Conservation (phyloP, 306 rosid species). For the Prunus mira region DNA sequence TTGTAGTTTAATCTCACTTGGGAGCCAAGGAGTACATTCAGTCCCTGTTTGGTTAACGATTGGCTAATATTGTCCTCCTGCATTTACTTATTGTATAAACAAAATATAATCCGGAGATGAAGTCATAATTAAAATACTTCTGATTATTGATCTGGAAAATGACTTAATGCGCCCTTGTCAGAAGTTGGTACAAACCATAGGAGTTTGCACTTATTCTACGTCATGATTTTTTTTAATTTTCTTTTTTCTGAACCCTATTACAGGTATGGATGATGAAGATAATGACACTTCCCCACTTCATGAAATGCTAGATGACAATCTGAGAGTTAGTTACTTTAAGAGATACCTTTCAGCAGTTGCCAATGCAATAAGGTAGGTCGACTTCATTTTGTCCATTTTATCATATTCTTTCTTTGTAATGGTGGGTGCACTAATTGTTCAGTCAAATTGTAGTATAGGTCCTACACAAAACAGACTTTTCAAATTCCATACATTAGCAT, state of each 20-base stretch:
- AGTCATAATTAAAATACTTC: background rate
- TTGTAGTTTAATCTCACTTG: background rate
- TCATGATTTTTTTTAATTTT: background rate
- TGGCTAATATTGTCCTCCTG: background rate
- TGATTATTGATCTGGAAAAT: background rate
- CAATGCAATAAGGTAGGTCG: conserved; percentile 75
- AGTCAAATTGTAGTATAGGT: background rate
- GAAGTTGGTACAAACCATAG: background rate
- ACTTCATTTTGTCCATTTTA: background rate
- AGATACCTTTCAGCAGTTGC: conserved; percentile 66
- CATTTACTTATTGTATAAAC: background rate
- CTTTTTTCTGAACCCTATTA: background rate
- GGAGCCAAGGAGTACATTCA: background rate
- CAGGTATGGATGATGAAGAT: conserved; percentile 95
- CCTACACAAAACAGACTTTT: background rate
- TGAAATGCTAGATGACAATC: conserved; percentile 79
- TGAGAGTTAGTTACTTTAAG: conserved; percentile 65
- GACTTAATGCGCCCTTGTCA: background rate
- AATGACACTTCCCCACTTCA: conserved; percentile 49
- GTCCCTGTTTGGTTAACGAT: background rate
- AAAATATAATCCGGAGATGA: background rate
- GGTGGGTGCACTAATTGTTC: background rate
- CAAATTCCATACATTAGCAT: background rate
- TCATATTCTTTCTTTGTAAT: background rate
- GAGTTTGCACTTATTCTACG: background rate